A percentile compares a stretch with the other conserved stretches of the same genome.
phyloP scores from a whole-genome alignment of 345 rosid species.

The Gossypium herbaceum region DNA sequence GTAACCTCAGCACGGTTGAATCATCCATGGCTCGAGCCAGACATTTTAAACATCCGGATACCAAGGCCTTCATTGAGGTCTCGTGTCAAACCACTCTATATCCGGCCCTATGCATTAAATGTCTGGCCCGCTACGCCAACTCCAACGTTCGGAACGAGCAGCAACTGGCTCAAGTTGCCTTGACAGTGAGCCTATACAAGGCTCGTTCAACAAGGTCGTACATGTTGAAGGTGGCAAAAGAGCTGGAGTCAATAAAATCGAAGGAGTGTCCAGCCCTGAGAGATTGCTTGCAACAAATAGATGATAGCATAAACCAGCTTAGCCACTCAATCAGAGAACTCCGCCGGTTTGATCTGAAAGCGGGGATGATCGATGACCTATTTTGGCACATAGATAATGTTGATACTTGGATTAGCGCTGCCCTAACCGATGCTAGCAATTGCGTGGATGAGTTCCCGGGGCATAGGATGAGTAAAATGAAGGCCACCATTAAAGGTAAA shows the following conservation, averaged over 20 bases:
- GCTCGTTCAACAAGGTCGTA: slow-evolving; percentile 48
- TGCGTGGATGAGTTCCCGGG: slow-evolving; percentile 59
- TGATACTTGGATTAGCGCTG: slow-evolving; percentile 71
- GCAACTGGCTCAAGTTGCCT: slow-evolving; percentile 58
- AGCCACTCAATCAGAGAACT: slow-evolving; percentile 58
- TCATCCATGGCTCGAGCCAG: slow-evolving; percentile 11
- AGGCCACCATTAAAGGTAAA: slow-evolving; percentile 67
- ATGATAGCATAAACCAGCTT: slow-evolving; percentile 53
- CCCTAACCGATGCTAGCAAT: slow-evolving; percentile 56
- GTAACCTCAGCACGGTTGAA: slow-evolving; percentile 3
- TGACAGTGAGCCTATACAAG: slow-evolving; percentile 55
- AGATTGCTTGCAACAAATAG: slow-evolving; percentile 63
- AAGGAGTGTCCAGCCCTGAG: slow-evolving; percentile 42
- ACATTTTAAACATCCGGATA: slow-evolving; percentile 11
- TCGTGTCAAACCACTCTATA: slow-evolving; percentile 59
- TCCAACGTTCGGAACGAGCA: slow-evolving; percentile 38
- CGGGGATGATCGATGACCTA: slow-evolving; percentile 19
- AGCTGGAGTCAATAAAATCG: slow-evolving; percentile 34
- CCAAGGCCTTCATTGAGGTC: slow-evolving; percentile 34
- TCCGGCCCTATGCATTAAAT: slow-evolving; percentile 47
- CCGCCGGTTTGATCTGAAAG: slow-evolving; percentile 27
- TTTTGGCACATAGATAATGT: slow-evolving; percentile 59
- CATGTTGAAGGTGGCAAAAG: slow-evolving; percentile 41
- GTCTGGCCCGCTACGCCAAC: slow-evolving; percentile 42
- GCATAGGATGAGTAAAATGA: slow-evolving; percentile 53